phyloP scores from a whole-genome alignment of 345 rosid species.

The Syzygium grande region DNA sequence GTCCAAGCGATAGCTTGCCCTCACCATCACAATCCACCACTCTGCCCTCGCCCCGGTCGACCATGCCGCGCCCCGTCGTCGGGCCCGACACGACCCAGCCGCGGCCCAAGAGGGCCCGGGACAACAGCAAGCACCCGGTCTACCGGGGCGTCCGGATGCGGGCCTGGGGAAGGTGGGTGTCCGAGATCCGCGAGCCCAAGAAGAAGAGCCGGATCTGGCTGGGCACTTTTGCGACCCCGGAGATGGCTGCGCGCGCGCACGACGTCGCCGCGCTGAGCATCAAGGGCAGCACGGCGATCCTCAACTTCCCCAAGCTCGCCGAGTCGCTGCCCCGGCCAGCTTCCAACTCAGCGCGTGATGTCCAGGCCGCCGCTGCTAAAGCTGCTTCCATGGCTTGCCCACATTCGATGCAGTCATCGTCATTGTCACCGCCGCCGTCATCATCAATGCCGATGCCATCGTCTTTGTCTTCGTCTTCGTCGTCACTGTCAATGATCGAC shows the following conservation, averaged over 20 bases:
- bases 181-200: conserved; percentile 61
- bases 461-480: neutral
- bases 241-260: conserved; percentile 68
- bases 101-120: neutral
- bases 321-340: conserved; percentile 33
- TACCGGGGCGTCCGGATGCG: conserved; percentile 58
- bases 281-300: conserved; percentile 41
- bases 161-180: conserved; percentile 62
- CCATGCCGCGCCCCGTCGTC: too few species aligned
- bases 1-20: neutral
- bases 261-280: conserved; percentile 49
- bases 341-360: conserved; percentile 32
- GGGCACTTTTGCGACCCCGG: conserved; percentile 51
- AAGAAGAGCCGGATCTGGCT: conserved; percentile 65
- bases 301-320: conserved; percentile 49
- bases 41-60: neutral
- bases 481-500: neutral
- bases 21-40: neutral
- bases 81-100: neutral
- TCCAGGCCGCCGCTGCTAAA: conserved; percentile 46
- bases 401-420: neutral
- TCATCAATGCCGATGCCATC: neutral
- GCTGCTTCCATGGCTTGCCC: conserved; percentile 39
- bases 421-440: neutral
- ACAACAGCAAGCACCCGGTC: conserved; percentile 29